Percentiles rank a stretch among this genome's conserved stretches.
Conservation (phyloP, 306 rosid genomes). For the Dryas drummondii region DNA sequence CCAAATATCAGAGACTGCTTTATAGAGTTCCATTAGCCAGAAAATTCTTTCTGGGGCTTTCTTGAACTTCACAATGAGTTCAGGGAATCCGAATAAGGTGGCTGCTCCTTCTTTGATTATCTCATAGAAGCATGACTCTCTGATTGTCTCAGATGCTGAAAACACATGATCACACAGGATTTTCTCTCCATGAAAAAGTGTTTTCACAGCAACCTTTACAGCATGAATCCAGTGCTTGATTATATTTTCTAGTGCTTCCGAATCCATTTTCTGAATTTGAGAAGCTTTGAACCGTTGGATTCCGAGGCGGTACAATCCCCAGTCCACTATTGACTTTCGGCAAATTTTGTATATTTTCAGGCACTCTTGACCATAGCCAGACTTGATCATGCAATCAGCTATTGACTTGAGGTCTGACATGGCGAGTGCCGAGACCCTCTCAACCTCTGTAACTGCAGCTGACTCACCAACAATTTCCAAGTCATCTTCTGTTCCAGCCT, state of each 20-base stretch:
- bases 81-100: slow-evolving; percentile 44
- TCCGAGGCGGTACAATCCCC: slow-evolving; percentile 42
- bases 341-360: slow-evolving; percentile 35
- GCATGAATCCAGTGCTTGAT: slow-evolving; percentile 43
- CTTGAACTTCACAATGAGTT: slow-evolving; percentile 35
- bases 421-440: slow-evolving; percentile 28
- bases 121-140: slow-evolving; percentile 46
- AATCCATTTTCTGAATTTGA: slow-evolving; percentile 37
- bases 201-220: slow-evolving; percentile 37
- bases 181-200: slow-evolving; percentile 44
- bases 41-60: slow-evolving; percentile 40
- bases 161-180: slow-evolving; percentile 49
- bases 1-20: slow-evolving; percentile 37
- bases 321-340: slow-evolving; percentile 46
- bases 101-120: slow-evolving; percentile 44
- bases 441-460: slow-evolving; percentile 15
- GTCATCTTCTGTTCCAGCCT: slow-evolving; percentile 23
- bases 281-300: slow-evolving; percentile 37
- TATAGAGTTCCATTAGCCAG: slow-evolving; percentile 37
- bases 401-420: slow-evolving; percentile 50
- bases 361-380: slow-evolving; percentile 57
- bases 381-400: slow-evolving; percentile 54
- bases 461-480: slow-evolving; percentile 21
- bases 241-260: slow-evolving; percentile 25
- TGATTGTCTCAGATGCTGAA: slow-evolving; percentile 37